Conservation (phyloP, 495 filamentous ascomycete species). For the Aspergillus bertholletiae region DNA sequence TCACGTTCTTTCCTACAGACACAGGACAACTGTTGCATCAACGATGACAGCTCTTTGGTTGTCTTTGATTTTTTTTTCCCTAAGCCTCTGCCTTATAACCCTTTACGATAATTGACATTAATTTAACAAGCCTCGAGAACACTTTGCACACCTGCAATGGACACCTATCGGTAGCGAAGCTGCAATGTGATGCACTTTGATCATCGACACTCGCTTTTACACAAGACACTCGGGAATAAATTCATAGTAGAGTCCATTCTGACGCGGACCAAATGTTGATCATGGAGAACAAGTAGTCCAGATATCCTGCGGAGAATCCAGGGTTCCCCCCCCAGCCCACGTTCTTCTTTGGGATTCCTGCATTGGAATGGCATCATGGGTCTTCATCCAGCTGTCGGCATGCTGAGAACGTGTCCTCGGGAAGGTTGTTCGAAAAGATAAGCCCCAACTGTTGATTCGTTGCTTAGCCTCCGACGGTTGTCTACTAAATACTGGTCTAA, state of each 20-base stretch:
- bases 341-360: slow-evolving; percentile 1
- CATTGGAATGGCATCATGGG: not conserved
- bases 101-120: not conserved
- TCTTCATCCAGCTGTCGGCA: not conserved
- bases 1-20: not conserved
- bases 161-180: not conserved
- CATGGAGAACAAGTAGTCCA: not conserved
- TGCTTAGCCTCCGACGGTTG: not conserved
- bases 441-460: not conserved
- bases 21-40: not conserved
- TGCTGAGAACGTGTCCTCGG: not conserved
- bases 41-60: not conserved
- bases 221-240: not conserved
- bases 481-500: not conserved
- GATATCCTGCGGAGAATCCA: not conserved
- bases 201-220: not conserved
- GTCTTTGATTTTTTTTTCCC: not conserved
- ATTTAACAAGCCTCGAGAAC: not conserved
- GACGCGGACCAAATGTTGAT: not conserved
- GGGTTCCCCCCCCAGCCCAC: not conserved
- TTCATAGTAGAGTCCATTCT: not conserved
- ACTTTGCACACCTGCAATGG: not conserved
- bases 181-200: not conserved
- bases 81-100: not conserved
- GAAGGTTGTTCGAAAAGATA: not conserved